Percentiles rank a stretch among this genome's conserved stretches.
phyloP scores from a whole-genome alignment of 495 filamentous ascomycete species.

The Elaphomyces granulatus region DNA sequence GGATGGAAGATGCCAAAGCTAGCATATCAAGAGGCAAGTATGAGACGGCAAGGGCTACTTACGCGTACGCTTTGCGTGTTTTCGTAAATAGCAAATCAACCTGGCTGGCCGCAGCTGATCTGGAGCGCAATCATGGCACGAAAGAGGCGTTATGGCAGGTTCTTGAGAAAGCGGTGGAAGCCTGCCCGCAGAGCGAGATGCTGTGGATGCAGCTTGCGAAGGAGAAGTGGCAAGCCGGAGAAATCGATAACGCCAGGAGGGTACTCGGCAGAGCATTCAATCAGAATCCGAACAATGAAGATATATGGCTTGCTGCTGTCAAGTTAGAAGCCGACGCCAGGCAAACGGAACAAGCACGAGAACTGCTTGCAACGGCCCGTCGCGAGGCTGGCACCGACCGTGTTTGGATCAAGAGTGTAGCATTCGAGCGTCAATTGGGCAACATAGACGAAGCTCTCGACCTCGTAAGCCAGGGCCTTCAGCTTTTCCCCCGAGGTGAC shows the following conservation, averaged over 20 bases:
- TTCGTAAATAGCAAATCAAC: constrained; percentile 71
- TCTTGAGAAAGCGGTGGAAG: constrained; percentile 85
- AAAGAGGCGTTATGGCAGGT: constrained; percentile 71
- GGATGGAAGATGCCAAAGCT: constrained; percentile 80
- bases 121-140: constrained; percentile 81
- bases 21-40: constrained; percentile 66
- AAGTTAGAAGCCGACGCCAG: constrained; percentile 84
- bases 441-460: constrained; percentile 68
- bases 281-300: constrained; percentile 87
- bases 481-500: constrained; percentile 70
- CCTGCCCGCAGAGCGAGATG: constrained; percentile 76
- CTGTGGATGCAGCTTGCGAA: constrained; percentile 93
- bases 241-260: constrained; percentile 67
- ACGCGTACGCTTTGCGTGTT: constrained; percentile 75
- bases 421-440: constrained; percentile 74
- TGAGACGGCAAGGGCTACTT: constrained; percentile 85
- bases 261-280: constrained; percentile 81
- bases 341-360: constrained; percentile 63
- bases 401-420: constrained; percentile 90
- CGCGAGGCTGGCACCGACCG: constrained; percentile 83
- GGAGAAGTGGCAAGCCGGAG: constrained; percentile 78
- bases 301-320: constrained; percentile 92
- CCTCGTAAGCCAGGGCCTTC: constrained; percentile 73
- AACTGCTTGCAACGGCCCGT: constrained; percentile 65
- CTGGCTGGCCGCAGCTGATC: constrained; percentile 79